Conservation (phyloP, 108 stramenopile species). For the Pseudonitzschia multiseries region DNA sequence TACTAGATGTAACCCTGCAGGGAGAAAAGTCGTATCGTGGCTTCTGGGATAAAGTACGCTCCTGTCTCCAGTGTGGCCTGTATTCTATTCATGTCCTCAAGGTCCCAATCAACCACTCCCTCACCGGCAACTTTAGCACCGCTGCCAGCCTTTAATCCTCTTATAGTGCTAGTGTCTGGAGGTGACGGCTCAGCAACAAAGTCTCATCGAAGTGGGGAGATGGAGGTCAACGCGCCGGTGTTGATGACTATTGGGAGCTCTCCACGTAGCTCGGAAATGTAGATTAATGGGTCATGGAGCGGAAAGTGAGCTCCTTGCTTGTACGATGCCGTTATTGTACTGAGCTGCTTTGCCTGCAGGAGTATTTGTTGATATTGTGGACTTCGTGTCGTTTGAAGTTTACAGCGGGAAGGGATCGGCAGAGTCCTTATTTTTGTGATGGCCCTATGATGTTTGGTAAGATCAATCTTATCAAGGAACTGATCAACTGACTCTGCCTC, state of each 20-base stretch:
- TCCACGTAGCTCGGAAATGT: background rate
- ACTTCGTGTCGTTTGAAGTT: no score
- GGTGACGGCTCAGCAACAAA: accelerated
- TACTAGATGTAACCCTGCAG: background rate
- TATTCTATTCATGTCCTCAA: background rate
- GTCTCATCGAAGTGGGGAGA: background rate
- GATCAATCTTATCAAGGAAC: no score
- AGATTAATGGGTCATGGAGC: background rate
- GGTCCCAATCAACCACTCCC: background rate
- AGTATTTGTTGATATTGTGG: background rate
- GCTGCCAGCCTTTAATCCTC: background rate
- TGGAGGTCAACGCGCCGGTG: background rate
- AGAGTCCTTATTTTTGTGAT: no score
- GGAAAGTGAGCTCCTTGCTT: background rate
- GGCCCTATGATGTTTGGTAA: no score
- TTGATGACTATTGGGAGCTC: background rate
- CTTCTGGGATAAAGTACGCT: background rate
- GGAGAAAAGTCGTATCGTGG: background rate
- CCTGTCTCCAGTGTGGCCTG: accelerated
- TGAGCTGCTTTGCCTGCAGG: background rate
- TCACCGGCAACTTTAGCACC: background rate
- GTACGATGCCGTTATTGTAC: background rate
- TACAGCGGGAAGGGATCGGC: no score
- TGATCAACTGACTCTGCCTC: no score
- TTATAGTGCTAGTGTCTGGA: background rate